Percentiles rank a stretch among this genome's conserved stretches.
These are phyloP conservation scores for Chlorella sp. DNA, from an alignment of 139 green algal genomes.

Conservation along the genomic window DNA sequence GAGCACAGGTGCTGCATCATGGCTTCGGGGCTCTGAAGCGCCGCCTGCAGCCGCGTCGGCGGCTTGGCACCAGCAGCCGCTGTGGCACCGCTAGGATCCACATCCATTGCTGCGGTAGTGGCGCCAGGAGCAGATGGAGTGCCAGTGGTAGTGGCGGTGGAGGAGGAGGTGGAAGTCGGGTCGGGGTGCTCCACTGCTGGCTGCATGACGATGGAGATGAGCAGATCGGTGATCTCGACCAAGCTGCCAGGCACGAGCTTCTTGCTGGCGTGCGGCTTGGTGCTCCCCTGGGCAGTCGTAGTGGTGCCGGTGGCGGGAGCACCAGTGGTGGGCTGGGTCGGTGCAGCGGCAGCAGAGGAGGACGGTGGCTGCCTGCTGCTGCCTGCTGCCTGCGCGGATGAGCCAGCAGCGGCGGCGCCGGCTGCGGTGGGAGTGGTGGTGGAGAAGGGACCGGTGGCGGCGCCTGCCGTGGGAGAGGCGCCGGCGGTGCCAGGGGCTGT, in stretches of 20 bases:
- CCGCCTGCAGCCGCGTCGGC: not conserved
- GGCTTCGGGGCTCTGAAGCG: conserved; percentile 18
- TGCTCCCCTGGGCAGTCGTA: not conserved
- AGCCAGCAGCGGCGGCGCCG: no score
- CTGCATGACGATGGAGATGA: conserved; percentile 67
- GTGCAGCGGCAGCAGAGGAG: no score
- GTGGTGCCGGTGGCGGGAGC: no score
- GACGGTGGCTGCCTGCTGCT: no score
- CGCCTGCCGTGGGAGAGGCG: no score
- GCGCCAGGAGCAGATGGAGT: no score
- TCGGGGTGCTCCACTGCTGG: not conserved
- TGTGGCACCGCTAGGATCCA: conserved; percentile 17
- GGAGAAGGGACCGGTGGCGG: no score
- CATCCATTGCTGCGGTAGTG: conserved; percentile 14
- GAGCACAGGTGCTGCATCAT: conserved; percentile 24
- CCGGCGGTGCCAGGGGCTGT: no score
- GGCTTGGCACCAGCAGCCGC: not conserved
- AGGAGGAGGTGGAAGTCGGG: not conserved
- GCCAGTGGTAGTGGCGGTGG: not conserved
- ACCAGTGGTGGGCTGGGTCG: no score
- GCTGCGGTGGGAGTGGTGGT: not conserved
- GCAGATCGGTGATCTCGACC: conserved; percentile 73
- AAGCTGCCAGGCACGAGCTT: conserved; percentile 60
- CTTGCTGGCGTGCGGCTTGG: not conserved
- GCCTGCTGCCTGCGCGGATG: no score